Percentiles rank a stretch among this genome's conserved stretches.
Conservation (phyloP, 495 filamentous ascomycete genomes). For the Cercophora newfieldiana region DNA sequence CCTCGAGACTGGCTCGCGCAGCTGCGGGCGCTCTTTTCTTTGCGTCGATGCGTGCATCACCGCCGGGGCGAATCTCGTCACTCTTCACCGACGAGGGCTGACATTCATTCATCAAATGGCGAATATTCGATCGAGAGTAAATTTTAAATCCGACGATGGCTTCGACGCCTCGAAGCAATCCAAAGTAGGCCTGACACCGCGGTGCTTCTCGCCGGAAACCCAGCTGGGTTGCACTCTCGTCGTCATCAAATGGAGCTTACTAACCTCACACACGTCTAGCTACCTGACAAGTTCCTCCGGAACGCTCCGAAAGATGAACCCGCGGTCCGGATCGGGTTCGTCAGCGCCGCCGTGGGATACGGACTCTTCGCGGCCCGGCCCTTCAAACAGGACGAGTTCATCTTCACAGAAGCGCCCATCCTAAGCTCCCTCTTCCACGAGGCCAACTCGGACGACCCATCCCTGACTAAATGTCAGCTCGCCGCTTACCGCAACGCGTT, state of each 20-base stretch:
- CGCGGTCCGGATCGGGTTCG: slow-evolving; percentile 25
- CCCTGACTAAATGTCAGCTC: slow-evolving; percentile 15
- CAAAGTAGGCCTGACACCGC: neutral
- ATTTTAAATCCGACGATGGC: neutral
- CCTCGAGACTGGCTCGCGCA: neutral
- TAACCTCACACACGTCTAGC: slow-evolving; percentile 10
- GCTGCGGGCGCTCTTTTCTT: neutral
- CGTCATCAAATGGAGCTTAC: neutral
- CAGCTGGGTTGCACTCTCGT: neutral
- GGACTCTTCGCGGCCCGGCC: slow-evolving; percentile 34
- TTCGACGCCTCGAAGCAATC: slow-evolving; percentile 31
- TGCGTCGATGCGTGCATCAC: slow-evolving; percentile 12
- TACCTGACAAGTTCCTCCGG: slow-evolving; percentile 15
- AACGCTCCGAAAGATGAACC: slow-evolving; percentile 18
- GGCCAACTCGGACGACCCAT: slow-evolving; percentile 13
- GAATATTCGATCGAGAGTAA: slow-evolving; percentile 3
- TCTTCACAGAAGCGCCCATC: slow-evolving; percentile 31
- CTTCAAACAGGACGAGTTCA: slow-evolving; percentile 26
- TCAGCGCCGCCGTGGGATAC: slow-evolving; percentile 27
- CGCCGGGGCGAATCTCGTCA: neutral
- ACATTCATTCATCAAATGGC: slow-evolving; percentile 22
- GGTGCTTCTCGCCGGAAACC: neutral
- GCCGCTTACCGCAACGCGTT: slow-evolving; percentile 16
- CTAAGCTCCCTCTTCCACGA: slow-evolving; percentile 30
- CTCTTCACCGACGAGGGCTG: slow-evolving; percentile 10